Evolutionary conservation across 441 rosid genomes (phyloP).

Genomic region (Omphalea diandra): DNA sequence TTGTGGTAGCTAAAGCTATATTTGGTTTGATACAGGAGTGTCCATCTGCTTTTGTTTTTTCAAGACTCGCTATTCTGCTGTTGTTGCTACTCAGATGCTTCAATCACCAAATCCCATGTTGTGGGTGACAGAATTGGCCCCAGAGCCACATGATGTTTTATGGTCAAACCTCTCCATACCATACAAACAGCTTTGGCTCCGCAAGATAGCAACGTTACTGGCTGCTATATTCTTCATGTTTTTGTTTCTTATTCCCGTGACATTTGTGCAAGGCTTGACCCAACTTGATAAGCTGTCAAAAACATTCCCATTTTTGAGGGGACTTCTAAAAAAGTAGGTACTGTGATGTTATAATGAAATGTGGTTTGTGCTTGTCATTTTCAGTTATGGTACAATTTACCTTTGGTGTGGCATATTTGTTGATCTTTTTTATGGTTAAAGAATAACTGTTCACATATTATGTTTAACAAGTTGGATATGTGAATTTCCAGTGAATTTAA

Average conservation of each 20-base stretch:
- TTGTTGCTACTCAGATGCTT: slow-evolving; percentile 72
- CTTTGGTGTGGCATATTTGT: slow-evolving; percentile 7
- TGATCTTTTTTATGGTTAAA: slow-evolving; percentile 10
- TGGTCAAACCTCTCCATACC: slow-evolving; percentile 92
- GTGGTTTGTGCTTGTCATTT: slow-evolving; percentile 18
- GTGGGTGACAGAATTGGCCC: slow-evolving; percentile 91
- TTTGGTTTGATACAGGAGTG: slow-evolving; percentile 51
- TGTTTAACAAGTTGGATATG: slow-evolving; percentile 4
- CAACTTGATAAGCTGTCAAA: slow-evolving; percentile 60
- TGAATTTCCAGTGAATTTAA: not conserved
- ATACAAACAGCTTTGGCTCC: slow-evolving; percentile 83
- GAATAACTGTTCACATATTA: not conserved
- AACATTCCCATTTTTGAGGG: slow-evolving; percentile 63
- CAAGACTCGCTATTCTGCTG: slow-evolving; percentile 84
- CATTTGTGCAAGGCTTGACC: slow-evolving; percentile 79
- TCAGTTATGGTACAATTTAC: not conserved
- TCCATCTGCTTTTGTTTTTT: slow-evolving; percentile 89
- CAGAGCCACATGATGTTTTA: slow-evolving; percentile 87
- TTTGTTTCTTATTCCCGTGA: slow-evolving; percentile 76
- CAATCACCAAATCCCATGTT: slow-evolving; percentile 91
- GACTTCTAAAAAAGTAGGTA: slow-evolving; percentile 60
- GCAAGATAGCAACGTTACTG: slow-evolving; percentile 60
- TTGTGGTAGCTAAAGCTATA: slow-evolving; percentile 7
- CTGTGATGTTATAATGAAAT: slow-evolving; percentile 11
- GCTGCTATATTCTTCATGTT: slow-evolving; percentile 73